A percentile compares a stretch with the other conserved stretches of the same genome.
Conservation (phyloP, 495 filamentous ascomycete genomes). For the Neurospora cerealis region DNA sequence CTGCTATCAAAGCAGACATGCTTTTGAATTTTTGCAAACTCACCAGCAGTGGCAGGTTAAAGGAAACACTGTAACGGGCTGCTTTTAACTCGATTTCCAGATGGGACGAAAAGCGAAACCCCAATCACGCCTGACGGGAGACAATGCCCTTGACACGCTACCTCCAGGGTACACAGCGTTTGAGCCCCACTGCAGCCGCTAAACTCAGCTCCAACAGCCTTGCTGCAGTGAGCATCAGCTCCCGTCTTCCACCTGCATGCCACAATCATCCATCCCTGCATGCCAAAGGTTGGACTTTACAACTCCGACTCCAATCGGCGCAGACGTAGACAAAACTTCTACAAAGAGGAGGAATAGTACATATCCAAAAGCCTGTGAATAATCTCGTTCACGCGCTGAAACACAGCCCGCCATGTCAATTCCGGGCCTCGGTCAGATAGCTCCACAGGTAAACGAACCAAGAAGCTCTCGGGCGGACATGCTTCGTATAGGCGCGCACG, state of each 20-base stretch:
- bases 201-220: neutral
- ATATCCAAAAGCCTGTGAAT: neutral
- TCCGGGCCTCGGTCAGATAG: conserved; percentile 43
- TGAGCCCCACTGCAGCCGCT: neutral
- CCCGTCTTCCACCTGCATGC: neutral
- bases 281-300: neutral
- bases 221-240: neutral
- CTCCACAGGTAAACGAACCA: conserved; percentile 24
- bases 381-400: neutral
- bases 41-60: too few relatives aligned
- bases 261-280: neutral
- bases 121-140: neutral
- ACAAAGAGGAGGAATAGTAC: neutral
- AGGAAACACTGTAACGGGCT: neutral
- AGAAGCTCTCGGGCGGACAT: neutral
- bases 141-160: neutral
- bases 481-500: neutral
- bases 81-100: neutral
- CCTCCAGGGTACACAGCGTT: neutral
- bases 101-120: neutral
- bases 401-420: conserved; percentile 23
- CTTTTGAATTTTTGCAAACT: neutral
- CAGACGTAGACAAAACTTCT: neutral
- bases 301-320: neutral
- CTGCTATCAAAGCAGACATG: neutral